Evolutionary conservation across 2,329 filamentous ascomycete genomes (phyloP).

Genomic region (Alternaria angustiovoidea): DNA sequence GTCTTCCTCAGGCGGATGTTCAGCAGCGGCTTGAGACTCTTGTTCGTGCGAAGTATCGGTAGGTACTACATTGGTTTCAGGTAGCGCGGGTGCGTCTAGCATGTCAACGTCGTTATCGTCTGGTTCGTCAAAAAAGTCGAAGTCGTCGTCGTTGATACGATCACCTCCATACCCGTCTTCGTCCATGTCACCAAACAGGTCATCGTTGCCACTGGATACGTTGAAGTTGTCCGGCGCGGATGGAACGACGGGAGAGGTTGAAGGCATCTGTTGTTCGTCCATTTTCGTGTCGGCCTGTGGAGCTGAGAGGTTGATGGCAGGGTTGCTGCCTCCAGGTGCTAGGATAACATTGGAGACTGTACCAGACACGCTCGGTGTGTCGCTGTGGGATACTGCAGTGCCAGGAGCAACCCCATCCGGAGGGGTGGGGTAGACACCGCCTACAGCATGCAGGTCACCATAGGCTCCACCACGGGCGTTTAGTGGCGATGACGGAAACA

Average conservation of each 20-base stretch:
- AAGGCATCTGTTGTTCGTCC: constrained; percentile 31
- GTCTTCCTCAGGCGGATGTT: constrained; percentile 32
- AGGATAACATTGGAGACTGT: constrained; percentile 38
- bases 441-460: constrained; percentile 47
- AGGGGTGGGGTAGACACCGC: constrained; percentile 53
- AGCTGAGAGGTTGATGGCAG: constrained; percentile 44
- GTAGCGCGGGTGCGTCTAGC: constrained; percentile 34
- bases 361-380: constrained; percentile 41
- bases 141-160: constrained; percentile 82
- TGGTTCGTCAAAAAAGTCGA: constrained; percentile 80
- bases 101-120: constrained; percentile 52
- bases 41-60: not conserved
- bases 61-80: constrained; percentile 25
- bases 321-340: constrained; percentile 39
- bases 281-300: constrained; percentile 31
- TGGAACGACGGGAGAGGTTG: constrained; percentile 36
- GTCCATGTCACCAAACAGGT: constrained; percentile 71
- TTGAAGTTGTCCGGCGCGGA: constrained; percentile 33
- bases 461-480: constrained; percentile 45
- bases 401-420: constrained; percentile 49
- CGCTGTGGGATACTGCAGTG: constrained; percentile 34
- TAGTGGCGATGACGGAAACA: constrained; percentile 49
- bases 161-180: constrained; percentile 76
- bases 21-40: not conserved
- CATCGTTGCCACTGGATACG: constrained; percentile 53